These are phyloP conservation scores for Gossypium rotundifolium DNA, from an alignment of 345 rosid genomes.

Conservation along the genomic window DNA sequence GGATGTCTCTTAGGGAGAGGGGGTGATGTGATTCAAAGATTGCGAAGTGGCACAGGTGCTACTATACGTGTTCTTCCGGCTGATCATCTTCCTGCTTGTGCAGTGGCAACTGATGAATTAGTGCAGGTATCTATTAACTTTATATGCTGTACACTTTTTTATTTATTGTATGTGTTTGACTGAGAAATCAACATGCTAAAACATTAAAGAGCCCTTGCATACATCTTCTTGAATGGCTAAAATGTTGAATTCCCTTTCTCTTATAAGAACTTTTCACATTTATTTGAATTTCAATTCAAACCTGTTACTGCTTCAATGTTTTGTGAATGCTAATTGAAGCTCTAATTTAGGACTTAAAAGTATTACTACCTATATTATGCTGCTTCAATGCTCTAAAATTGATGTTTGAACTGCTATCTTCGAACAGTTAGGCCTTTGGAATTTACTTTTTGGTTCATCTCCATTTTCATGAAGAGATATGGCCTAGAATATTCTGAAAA, in stretches of 20 bases:
- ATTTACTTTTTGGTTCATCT: not conserved
- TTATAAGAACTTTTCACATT: not conserved
- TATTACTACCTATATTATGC: not conserved
- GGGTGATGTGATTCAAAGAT: conserved; percentile 51
- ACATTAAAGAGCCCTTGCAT: not conserved
- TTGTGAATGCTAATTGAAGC: not conserved
- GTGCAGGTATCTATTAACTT: conserved; percentile 38
- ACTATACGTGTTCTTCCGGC: conserved; percentile 47
- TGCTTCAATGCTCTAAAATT: conserved; percentile 2
- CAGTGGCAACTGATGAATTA: conserved; percentile 48
- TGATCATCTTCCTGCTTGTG: conserved; percentile 49
- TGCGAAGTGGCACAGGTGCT: conserved; percentile 53
- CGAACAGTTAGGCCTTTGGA: not conserved
- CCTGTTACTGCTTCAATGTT: not conserved
- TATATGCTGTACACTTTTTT: not conserved
- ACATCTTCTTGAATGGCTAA: not conserved
- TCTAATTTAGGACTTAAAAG: not conserved
- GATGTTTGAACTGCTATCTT: not conserved
- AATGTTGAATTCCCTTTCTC: not conserved
- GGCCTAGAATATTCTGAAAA: not conserved
- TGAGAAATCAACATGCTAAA: not conserved
- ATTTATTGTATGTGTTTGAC: not conserved
- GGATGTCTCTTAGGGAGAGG: conserved; percentile 56
- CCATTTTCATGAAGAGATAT: not conserved
- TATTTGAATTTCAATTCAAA: not conserved